A percentile compares a stretch with the other conserved stretches of the same genome.
phyloP scores from a whole-genome alignment of 768 basidiomycete genomes.

The Gelatoporia subvermispora region DNA sequence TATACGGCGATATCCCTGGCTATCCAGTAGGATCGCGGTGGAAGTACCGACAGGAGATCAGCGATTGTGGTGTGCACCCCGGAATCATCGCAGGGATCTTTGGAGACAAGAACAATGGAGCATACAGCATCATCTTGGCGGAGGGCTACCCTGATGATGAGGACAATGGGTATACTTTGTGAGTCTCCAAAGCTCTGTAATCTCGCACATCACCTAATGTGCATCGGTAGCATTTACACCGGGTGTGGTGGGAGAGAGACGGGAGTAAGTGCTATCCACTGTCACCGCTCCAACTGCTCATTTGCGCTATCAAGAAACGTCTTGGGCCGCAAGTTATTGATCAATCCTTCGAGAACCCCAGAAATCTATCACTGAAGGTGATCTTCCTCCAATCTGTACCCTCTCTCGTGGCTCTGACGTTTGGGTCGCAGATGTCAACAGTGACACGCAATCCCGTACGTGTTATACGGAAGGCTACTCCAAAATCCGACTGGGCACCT shows the following conservation, averaged over 20 bases:
- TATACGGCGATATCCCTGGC: constrained; percentile 3
- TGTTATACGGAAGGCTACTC: constrained; percentile 12
- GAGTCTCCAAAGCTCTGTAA: background rate
- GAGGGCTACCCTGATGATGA: constrained; percentile 19
- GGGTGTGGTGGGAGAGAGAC: constrained; percentile 15
- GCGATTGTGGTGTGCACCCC: constrained; percentile 9
- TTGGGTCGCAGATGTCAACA: constrained; percentile 8
- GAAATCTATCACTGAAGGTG: constrained; percentile 14
- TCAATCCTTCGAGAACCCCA: constrained; percentile 9
- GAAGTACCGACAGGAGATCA: constrained; percentile 3
- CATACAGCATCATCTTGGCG: constrained; percentile 15
- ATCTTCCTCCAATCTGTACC: background rate
- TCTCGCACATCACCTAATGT: background rate
- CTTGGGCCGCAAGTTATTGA: constrained; percentile 14
- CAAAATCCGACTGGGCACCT: constrained; percentile 13
- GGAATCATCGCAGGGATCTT: constrained; percentile 15
- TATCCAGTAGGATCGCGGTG: constrained; percentile 2
- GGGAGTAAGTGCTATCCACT: background rate
- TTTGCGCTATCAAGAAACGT: background rate
- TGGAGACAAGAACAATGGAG: constrained; percentile 11
- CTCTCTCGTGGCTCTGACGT: background rate
- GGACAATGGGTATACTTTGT: constrained; percentile 17
- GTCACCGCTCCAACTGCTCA: background rate
- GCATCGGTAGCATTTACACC: constrained; percentile 8
- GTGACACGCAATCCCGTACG: constrained; percentile 13